Base-by-base conservation (phyloP, 495 filamentous ascomycete species). In the Talaromyces adpressus region DNA sequence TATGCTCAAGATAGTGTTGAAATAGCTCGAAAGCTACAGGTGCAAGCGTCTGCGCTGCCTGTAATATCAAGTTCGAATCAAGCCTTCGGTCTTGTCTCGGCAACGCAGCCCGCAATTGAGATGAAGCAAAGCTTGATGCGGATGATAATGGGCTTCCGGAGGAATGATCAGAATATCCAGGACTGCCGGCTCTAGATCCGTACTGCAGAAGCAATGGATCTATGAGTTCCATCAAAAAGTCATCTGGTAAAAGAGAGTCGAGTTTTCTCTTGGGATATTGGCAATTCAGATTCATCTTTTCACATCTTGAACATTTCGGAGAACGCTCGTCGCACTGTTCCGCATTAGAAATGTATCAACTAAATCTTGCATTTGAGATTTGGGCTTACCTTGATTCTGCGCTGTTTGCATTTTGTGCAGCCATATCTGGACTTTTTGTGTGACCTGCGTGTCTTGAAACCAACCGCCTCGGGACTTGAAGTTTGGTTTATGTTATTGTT, bases 1-100 rank as follows among this genome's bases (percentile, higher is more conserved):
- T 80, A 67, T 80, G 76, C 12, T 73, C 69, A 30, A 79, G 68
- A 49, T 76, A 80, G 69, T 79, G 75, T 29, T 65, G 65, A 11
- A 80, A 51, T 2, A 80, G 69, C 47, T 69, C 68, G 41, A 74
- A 68, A 29, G 79, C 77, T 27, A 63, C 67, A 9, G 71, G 67
- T 5, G 68, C 63, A 1, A 79, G 70, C 12, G 54, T 59, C 22
- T 47, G 59, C 16, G 59, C 59, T 47, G 41, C 59, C 20, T 61
- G 34, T 32, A 27, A 32, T 29, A 39, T 34, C 11, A 61, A n/a
- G 16, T 20, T 8, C 14, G 59, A 61, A 49, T 61, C 59, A 25
- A 47, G 25, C 9, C 12, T 61, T 25, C 25, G 9, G 20, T 36
- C 11, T 20, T 22, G n/a, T 59, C n/a, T 59, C 16, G 57, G 34